Conservation (phyloP, 768 basidiomycete genomes). For the Tricholomella constricta region DNA sequence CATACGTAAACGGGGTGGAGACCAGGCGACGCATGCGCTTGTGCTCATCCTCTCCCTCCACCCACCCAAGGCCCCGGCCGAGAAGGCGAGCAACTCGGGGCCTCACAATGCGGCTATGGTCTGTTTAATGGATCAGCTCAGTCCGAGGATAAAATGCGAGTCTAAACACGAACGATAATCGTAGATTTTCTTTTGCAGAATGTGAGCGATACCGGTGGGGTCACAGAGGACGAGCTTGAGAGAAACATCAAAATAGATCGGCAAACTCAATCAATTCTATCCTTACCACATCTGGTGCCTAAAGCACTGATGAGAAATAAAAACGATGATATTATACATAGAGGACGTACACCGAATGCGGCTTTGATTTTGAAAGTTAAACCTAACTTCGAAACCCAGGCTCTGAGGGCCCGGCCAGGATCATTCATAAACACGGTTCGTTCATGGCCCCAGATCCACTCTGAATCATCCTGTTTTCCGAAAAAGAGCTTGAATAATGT, state of each 20-base stretch:
- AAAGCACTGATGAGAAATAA: no score
- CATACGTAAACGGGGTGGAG: not conserved
- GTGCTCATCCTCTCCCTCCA: not conserved
- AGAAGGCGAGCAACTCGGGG: not conserved
- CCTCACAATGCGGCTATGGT: not conserved
- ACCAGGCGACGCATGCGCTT: not conserved
- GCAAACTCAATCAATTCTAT: not conserved
- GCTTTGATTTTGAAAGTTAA: not conserved
- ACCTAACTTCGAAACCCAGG: not conserved
- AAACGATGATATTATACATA: no score
- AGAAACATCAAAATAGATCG: not conserved
- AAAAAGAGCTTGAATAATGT: not conserved
- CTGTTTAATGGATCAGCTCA: not conserved
- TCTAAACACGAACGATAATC: not conserved
- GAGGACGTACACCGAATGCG: not conserved
- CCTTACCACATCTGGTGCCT: conserved; percentile 1
- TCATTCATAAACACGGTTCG: not conserved
- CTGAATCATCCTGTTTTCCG: not conserved
- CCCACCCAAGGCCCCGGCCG: not conserved
- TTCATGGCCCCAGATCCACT: not conserved
- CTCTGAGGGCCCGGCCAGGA: not conserved
- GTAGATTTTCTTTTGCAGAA: not conserved
- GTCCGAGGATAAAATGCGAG: not conserved
- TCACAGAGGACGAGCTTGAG: not conserved
- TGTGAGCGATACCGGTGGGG: not conserved